Conservation (phyloP, 2,329 filamentous ascomycete genomes). For the Orbilia ellipsospora region DNA sequence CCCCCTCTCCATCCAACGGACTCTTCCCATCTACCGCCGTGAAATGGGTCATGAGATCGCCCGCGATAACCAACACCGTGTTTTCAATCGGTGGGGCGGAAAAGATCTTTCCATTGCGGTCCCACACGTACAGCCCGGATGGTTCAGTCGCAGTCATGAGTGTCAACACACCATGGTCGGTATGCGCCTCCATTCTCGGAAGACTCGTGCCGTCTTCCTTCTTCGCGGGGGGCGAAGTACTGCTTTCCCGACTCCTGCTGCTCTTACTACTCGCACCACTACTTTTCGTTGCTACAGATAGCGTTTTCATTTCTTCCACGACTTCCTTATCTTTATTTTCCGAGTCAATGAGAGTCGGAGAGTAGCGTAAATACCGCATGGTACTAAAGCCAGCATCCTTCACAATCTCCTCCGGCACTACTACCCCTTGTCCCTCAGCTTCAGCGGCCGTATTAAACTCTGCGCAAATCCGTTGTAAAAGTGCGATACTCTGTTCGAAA, state of each 20-base stretch:
- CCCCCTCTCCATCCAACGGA: constrained; percentile 11
- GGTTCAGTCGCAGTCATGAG: constrained; percentile 48
- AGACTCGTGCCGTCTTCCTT: constrained; percentile 21
- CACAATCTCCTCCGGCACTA: constrained; percentile 29
- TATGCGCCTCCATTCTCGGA: constrained; percentile 47
- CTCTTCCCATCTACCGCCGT: constrained; percentile 28
- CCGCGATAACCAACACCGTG: constrained; percentile 39
- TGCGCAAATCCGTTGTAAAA: constrained; percentile 36
- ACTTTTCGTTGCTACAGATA: not conserved
- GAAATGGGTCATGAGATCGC: constrained; percentile 47
- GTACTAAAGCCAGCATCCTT: constrained; percentile 42
- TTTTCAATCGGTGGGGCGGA: constrained; percentile 44
- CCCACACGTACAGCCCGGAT: constrained; percentile 48
- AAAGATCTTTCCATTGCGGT: constrained; percentile 38
- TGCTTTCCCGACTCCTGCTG: constrained; percentile 13
- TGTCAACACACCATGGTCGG: constrained; percentile 50
- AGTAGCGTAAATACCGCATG: constrained; percentile 50
- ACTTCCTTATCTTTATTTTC: not conserved
- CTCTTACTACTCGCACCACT: constrained; percentile 22
- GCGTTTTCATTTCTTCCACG: not conserved
- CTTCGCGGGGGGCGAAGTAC: not conserved
- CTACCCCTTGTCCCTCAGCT: constrained; percentile 6
- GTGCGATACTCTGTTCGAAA: constrained; percentile 31
- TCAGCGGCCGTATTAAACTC: constrained; percentile 28
- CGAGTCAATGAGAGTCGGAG: constrained; percentile 22